Evolutionary conservation across 2,329 filamentous ascomycete species (phyloP), one percentile per base, ranked within the genome.

Genomic region (Curvularia spicifera): DNA sequence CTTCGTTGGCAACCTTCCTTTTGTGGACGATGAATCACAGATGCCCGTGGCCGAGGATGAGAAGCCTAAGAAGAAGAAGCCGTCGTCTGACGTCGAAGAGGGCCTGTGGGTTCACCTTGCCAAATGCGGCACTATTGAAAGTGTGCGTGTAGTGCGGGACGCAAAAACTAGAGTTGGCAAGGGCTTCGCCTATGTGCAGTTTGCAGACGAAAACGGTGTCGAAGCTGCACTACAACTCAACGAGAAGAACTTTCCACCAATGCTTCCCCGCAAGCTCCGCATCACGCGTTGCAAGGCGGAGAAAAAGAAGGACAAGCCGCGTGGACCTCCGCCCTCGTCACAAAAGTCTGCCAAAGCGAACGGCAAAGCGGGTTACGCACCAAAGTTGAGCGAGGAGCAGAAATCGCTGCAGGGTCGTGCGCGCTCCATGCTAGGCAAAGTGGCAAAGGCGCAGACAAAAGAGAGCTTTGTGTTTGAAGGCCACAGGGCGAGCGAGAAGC

Each of bases 171-270:
- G 96, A 49, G 91, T 99, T 29, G 93, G 95, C 71, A 99, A 99
- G 76, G 95, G 95, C 4, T 92, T 99, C 73, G 96, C 96, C 61
- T 99, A 99, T 71, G 94, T 99, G 15, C 95, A 99, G 74, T 99
- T 99, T 37, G 69, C 89, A 82, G 91, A 98, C 70, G 87, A 84
- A 62, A 97, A 96, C 70, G 83, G 89, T 44, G 94, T 99, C 45
- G 95, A 99, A 78, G 86, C 90, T n/a, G 95, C 95, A 1, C 84
- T 99, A 12, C 84, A 96, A 39, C 86, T 94, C 60, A 86, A 97
- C 74, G 93, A 88, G 61, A 96, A 98, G 82, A 95, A 91, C 70
- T 98, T 93, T 72, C 93, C 94, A 15, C 94, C 94, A 18, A 89
- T 97, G 86, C 87, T 98, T n/a, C 94, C 94, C 9, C 88, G 95